phyloP scores from a whole-genome alignment of 2,329 filamentous ascomycete genomes.

The Amphichorda felina region DNA sequence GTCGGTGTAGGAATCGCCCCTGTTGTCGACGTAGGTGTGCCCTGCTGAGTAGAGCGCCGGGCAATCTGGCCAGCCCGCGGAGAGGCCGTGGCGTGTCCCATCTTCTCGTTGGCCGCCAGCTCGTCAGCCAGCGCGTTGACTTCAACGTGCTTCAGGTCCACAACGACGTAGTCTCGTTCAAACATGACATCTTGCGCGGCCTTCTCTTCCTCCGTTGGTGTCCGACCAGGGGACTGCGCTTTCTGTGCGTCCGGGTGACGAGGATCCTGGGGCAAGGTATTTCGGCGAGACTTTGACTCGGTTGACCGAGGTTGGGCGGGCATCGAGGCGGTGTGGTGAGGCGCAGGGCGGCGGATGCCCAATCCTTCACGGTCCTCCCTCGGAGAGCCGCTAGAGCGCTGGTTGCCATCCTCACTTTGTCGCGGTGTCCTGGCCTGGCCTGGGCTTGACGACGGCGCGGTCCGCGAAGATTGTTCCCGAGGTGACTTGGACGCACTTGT shows the following conservation, averaged over 20 bases:
- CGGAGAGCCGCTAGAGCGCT: slow-evolving; percentile 25
- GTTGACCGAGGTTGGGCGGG: slow-evolving; percentile 26
- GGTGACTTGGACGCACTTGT: slow-evolving; percentile 23
- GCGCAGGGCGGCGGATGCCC: slow-evolving; percentile 35
- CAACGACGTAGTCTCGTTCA: slow-evolving; percentile 88
- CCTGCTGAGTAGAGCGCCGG: slow-evolving; percentile 70
- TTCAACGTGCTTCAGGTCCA: slow-evolving; percentile 90
- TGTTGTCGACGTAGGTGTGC: slow-evolving; percentile 53
- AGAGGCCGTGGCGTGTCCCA: slow-evolving; percentile 32
- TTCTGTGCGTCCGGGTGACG: slow-evolving; percentile 3
- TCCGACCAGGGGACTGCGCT: slow-evolving; percentile 10
- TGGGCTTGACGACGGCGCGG: slow-evolving; percentile 31
- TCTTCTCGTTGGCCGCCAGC: slow-evolving; percentile 68
- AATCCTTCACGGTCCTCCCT: slow-evolving; percentile 35
- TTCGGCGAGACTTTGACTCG: slow-evolving; percentile 9
- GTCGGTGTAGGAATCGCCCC: slow-evolving; percentile 56
- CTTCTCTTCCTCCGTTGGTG: slow-evolving; percentile 50
- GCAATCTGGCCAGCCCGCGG: slow-evolving; percentile 52
- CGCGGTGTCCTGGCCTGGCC: slow-evolving; percentile 8
- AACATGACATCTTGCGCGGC: slow-evolving; percentile 81
- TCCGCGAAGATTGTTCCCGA: slow-evolving; percentile 26
- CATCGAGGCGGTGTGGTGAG: slow-evolving; percentile 35
- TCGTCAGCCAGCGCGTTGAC: slow-evolving; percentile 97
- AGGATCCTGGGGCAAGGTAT: neutral
- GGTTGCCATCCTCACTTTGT: slow-evolving; percentile 6